These are phyloP conservation scores for Magnaporthales sp. DNA, from an alignment of 2,329 filamentous ascomycete genomes.

Conservation along the genomic window DNA sequence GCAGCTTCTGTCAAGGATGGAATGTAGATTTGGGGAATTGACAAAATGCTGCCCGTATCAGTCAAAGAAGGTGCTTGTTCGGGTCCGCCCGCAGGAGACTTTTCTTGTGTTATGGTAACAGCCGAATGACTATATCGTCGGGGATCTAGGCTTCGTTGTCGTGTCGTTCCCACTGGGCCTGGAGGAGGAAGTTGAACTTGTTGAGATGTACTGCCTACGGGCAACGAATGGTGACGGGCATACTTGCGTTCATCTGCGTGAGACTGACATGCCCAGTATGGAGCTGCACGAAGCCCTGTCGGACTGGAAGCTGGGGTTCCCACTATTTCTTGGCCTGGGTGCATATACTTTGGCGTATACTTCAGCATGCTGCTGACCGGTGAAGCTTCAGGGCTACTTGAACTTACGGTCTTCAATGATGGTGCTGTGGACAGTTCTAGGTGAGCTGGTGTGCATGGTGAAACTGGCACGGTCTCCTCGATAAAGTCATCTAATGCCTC, in stretches of 20 bases:
- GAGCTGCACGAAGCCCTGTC: not conserved
- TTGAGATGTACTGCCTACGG: not conserved
- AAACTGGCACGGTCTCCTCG: constrained; percentile 9
- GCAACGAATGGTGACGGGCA: not conserved
- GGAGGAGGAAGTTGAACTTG: not conserved
- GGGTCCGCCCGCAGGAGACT: not conserved
- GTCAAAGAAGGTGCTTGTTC: not conserved
- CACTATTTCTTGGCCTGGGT: not conserved
- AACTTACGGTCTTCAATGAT: not conserved
- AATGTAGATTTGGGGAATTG: not conserved
- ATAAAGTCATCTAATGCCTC: constrained; percentile 43
- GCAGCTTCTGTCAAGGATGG: not conserved
- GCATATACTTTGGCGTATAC: not conserved
- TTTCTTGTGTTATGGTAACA: not conserved
- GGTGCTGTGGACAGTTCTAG: not conserved
- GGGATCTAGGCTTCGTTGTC: constrained; percentile 3
- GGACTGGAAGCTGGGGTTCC: not conserved
- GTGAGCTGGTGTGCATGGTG: not conserved
- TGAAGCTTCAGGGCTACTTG: not conserved
- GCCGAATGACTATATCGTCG: constrained; percentile 2
- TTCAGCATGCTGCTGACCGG: not conserved
- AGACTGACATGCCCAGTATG: not conserved
- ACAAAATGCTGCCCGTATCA: not conserved
- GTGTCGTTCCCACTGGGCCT: not conserved
- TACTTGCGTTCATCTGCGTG: not conserved